These are phyloP conservation scores for Fraxinus anomala DNA, from an alignment of 257 asterid species.

Conservation along the genomic window DNA sequence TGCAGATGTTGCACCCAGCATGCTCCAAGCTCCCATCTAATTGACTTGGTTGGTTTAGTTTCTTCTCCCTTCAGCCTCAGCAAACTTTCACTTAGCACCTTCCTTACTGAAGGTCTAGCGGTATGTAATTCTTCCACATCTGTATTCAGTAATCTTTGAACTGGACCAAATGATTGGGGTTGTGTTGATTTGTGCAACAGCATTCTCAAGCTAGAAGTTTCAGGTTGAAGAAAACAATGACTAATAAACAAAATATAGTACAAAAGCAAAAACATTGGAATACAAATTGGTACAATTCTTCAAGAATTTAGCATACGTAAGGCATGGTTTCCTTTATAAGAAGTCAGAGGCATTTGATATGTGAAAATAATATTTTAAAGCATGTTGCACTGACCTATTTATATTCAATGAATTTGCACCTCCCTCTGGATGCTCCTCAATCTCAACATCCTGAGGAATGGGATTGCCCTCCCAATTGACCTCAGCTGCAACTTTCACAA, in stretches of 20 bases:
- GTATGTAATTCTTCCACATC: conserved; percentile 53
- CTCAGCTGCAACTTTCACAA: conserved; percentile 63
- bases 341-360: conserved; percentile 16
- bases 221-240: conserved; percentile 23
- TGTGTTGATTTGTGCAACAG: conserved; percentile 63
- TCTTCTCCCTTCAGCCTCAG: conserved; percentile 53
- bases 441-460: conserved; percentile 58
- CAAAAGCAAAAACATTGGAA: conserved; percentile 6
- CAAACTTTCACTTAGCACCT: conserved; percentile 64
- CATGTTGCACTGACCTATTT: conserved; percentile 54
- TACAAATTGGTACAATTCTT: conserved; percentile 5
- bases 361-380: conserved; percentile 13
- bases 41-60: conserved; percentile 42
- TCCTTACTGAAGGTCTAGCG: conserved; percentile 51
- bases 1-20: conserved; percentile 89
- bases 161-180: conserved; percentile 53
- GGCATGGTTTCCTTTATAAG: background rate
- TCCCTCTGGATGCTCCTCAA: conserved; percentile 78
- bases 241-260: conserved; percentile 12
- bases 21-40: conserved; percentile 88
- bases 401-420: conserved; percentile 78
- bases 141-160: conserved; percentile 50
- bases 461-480: conserved; percentile 51
- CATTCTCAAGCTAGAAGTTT: conserved; percentile 68
- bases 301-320: conserved; percentile 11